A percentile compares a stretch with the other conserved stretches of the same genome.
phyloP scores from a whole-genome alignment of 2,329 filamentous ascomycete species.

The Trichophyton benhamiae region DNA sequence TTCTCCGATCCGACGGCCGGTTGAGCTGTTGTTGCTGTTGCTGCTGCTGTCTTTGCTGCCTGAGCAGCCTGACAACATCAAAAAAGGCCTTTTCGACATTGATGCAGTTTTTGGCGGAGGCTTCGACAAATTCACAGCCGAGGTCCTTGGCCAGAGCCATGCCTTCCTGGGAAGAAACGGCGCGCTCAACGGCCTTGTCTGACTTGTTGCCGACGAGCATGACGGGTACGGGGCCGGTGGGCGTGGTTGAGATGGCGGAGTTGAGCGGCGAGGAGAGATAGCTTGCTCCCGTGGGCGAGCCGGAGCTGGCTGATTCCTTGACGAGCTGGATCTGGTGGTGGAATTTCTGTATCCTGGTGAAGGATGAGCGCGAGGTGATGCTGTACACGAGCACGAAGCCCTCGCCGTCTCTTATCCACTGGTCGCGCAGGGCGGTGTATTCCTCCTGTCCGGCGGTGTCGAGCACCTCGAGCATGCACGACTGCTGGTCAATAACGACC shows the following conservation, averaged over 20 bases:
- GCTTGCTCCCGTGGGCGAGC: constrained; percentile 40
- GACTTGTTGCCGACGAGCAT: constrained; percentile 99
- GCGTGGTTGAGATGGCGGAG: constrained; percentile 35
- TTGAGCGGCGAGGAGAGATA: constrained; percentile 39
- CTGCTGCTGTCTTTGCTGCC: constrained; percentile 59
- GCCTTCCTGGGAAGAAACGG: constrained; percentile 93
- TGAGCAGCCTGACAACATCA: constrained; percentile 83
- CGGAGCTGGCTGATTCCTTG: constrained; percentile 63
- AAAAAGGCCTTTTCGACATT: constrained; percentile 98
- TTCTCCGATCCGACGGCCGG: constrained; percentile 26
- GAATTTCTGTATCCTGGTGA: constrained; percentile 86
- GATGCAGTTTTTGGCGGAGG: constrained; percentile 94
- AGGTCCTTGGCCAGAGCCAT: constrained; percentile 81
- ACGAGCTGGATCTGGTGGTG: constrained; percentile 95
- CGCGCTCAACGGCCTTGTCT: constrained; percentile 87
- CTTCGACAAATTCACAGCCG: constrained; percentile 92
- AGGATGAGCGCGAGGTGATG: constrained; percentile 92
- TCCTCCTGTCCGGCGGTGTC: constrained; percentile 98
- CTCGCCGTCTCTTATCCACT: constrained; percentile 99
- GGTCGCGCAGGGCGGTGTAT: constrained; percentile 98
- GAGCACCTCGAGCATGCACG: constrained; percentile 88
- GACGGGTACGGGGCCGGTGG: constrained; percentile 61
- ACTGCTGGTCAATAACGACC: constrained; percentile 74
- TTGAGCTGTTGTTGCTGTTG: constrained; percentile 18
- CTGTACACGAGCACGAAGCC: constrained; percentile 97